Percentiles rank a stretch among this genome's conserved stretches.
These are phyloP conservation scores for Candida ascalaphidarum DNA, from an alignment of 805 yeast genomes.

Conservation along the genomic window DNA sequence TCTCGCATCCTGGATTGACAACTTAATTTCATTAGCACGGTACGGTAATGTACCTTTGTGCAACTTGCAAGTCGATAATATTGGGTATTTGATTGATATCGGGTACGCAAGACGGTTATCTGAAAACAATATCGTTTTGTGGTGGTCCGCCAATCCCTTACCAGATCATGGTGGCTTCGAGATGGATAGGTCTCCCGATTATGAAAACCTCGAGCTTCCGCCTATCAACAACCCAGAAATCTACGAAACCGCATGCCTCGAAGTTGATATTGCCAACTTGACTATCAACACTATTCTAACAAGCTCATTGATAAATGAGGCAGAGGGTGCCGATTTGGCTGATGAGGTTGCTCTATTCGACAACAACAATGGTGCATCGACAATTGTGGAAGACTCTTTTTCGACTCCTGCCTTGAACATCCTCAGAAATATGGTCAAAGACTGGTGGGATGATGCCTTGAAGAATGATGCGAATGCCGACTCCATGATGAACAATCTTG, in stretches of 20 bases:
- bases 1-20: conserved; percentile 63
- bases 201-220: conserved; percentile 58
- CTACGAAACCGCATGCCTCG: conserved; percentile 70
- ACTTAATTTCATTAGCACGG: conserved; percentile 54
- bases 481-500: conserved; percentile 69
- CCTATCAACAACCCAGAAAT: conserved; percentile 69
- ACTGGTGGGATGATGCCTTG: conserved; percentile 92
- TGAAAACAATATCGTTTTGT: conserved; percentile 60
- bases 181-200: conserved; percentile 48
- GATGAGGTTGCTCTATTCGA: conserved; percentile 32
- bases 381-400: conserved; percentile 77
- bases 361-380: conserved; percentile 31
- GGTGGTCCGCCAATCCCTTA: conserved; percentile 84
- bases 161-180: conserved; percentile 85
- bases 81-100: conserved; percentile 75
- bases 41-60: conserved; percentile 83
- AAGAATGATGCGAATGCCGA: conserved; percentile 66
- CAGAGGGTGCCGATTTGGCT: conserved; percentile 76
- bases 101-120: conserved; percentile 73
- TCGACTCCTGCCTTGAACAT: conserved; percentile 65
- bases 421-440: conserved; percentile 66
- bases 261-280: conserved; percentile 68
- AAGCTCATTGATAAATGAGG: conserved; percentile 75
- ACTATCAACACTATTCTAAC: conserved; percentile 82
- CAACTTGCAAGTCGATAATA: conserved; percentile 69